Percentiles rank a stretch among this genome's conserved stretches.
Conservation (phyloP, 2,329 filamentous ascomycete genomes). For the Torrubiella hemipterigena region DNA sequence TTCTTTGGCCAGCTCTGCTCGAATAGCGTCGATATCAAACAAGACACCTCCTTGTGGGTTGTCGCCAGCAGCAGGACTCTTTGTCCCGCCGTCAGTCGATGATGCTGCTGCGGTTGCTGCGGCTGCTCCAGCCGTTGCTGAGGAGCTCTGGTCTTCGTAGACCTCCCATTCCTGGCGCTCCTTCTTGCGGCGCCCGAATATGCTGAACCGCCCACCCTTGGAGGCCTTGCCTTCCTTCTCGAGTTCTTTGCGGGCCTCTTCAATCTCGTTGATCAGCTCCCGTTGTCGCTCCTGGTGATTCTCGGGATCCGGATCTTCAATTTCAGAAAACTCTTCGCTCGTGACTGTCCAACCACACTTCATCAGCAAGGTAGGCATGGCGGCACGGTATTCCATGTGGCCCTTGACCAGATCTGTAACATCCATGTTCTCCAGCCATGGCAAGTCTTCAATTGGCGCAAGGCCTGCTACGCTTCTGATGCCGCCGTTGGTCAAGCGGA, state of each 20-base stretch:
- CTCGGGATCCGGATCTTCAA: slow-evolving; percentile 93
- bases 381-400: slow-evolving; percentile 91
- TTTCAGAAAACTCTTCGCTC: slow-evolving; percentile 89
- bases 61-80: no score
- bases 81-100: slow-evolving; percentile 39
- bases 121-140: slow-evolving; percentile 29
- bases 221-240: slow-evolving; percentile 65
- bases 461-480: slow-evolving; percentile 83
- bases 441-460: slow-evolving; percentile 60
- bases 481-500: slow-evolving; percentile 85
- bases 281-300: slow-evolving; percentile 79
- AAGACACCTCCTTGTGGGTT: no score
- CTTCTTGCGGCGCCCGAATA: slow-evolving; percentile 77
- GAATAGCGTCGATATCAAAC: slow-evolving; percentile 92
- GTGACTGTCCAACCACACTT: slow-evolving; percentile 87
- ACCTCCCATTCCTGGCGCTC: slow-evolving; percentile 90
- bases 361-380: slow-evolving; percentile 79
- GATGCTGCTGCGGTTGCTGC: slow-evolving; percentile 25
- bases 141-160: slow-evolving; percentile 84
- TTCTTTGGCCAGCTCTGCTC: slow-evolving; percentile 69
- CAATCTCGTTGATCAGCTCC: slow-evolving; percentile 92
- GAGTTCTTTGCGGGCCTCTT: slow-evolving; percentile 79
- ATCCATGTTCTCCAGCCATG: slow-evolving; percentile 78
- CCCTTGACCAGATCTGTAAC: slow-evolving; percentile 77
- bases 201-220: slow-evolving; percentile 48